Conservation (phyloP, 345 rosid species). For the Linum trigynum region DNA sequence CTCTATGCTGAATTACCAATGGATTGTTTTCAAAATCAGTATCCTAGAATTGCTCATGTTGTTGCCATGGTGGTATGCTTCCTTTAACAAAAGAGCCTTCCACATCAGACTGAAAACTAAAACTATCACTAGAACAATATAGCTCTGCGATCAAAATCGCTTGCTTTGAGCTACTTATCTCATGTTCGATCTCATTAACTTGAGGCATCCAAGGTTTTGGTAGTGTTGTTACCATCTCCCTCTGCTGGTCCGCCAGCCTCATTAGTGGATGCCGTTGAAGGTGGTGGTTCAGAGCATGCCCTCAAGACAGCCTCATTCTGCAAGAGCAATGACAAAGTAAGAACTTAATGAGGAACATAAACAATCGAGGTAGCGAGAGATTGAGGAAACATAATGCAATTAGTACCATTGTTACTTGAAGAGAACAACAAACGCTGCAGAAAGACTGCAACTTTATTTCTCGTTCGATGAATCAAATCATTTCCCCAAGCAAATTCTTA, state of each 20-base stretch:
- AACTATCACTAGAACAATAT: background rate
- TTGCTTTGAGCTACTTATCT: background rate
- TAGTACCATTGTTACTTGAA: no score
- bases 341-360: background rate
- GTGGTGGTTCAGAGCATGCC: constrained; percentile 17
- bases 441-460: background rate
- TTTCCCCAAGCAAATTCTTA: background rate
- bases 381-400: background rate
- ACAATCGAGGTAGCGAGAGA: background rate
- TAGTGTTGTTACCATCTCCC: background rate
- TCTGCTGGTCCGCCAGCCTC: constrained; percentile 7
- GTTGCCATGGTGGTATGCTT: background rate
- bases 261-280: constrained; percentile 6
- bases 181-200: constrained; percentile 5
- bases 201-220: constrained; percentile 2
- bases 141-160: background rate
- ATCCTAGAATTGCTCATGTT: background rate
- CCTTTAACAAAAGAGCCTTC: background rate
- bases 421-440: background rate
- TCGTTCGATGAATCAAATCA: background rate
- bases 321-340: background rate
- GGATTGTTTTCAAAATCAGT: background rate
- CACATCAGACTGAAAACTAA: background rate
- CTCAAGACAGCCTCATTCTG: constrained; percentile 23
- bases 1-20: background rate